Conservation (phyloP, 148 eudicot species). For the Simmondsia chinensis region DNA sequence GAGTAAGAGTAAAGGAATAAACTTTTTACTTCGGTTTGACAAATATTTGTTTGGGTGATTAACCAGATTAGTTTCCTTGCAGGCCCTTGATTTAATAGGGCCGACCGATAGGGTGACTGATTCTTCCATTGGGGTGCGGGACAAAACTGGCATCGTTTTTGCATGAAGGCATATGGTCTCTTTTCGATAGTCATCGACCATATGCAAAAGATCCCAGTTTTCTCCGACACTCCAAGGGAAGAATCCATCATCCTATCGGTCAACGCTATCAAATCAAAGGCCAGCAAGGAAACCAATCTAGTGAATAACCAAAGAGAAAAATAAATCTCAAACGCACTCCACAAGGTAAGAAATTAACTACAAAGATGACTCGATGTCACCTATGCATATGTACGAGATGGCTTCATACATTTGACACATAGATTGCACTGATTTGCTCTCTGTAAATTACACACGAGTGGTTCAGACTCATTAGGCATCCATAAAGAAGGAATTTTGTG, state of each 20-base stretch:
- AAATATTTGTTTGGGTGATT: neutral
- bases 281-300: conserved; percentile 35
- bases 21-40: too few species aligned
- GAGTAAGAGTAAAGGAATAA: too few species aligned
- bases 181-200: conserved; percentile 84
- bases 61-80: conserved; percentile 13
- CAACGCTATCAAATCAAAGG: conserved; percentile 85
- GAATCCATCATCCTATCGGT: conserved; percentile 68
- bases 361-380: conserved; percentile 80
- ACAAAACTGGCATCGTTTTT: conserved; percentile 76
- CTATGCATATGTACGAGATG: conserved; percentile 74
- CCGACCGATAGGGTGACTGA: conserved; percentile 67
- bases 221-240: conserved; percentile 86
- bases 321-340: neutral
- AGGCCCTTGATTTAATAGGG: conserved; percentile 93
- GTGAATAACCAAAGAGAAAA: neutral
- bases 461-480: conserved; percentile 1
- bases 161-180: conserved; percentile 94
- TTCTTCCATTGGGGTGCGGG: conserved; percentile 88
- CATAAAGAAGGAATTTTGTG: too few species aligned
- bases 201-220: conserved; percentile 74
- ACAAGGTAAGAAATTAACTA: conserved; percentile 23
- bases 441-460: conserved; percentile 51
- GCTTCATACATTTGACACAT: conserved; percentile 92
- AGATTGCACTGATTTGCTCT: conserved; percentile 83